These are phyloP conservation scores for Rhizopus stolonifer DNA, from an alignment of 371 early-diverging fungal species.

Conservation along the genomic window DNA sequence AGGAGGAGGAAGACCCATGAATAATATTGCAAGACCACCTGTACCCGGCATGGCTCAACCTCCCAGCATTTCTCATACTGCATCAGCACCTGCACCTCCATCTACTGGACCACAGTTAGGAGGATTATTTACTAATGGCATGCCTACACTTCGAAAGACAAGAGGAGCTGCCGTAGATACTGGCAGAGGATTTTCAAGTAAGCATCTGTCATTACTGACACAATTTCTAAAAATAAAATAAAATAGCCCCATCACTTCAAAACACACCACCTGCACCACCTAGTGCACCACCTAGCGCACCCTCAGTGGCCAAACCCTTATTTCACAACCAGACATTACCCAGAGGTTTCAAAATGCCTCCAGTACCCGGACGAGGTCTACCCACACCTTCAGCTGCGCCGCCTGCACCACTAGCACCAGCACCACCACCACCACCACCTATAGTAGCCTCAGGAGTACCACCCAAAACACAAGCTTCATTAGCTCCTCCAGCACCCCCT, in stretches of 20 bases:
- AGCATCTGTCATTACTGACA: background rate
- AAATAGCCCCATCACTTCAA: constrained; percentile 2
- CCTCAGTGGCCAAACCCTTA: constrained; percentile 5
- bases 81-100: constrained; percentile 16
- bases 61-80: constrained; percentile 10
- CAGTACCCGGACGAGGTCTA: constrained; percentile 9
- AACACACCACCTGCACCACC: constrained; percentile 11
- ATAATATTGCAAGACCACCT: constrained; percentile 37
- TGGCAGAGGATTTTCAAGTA: constrained; percentile 26
- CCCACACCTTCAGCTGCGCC: background rate
- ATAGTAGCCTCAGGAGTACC: background rate
- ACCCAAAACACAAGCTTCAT: background rate
- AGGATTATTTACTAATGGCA: constrained; percentile 66
- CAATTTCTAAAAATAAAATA: background rate
- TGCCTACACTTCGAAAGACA: constrained; percentile 63
- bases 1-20: constrained; percentile 4
- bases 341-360: constrained; percentile 39
- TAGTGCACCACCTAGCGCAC: constrained; percentile 2
- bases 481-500: constrained; percentile 20
- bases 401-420: constrained; percentile 17
- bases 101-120: constrained; percentile 47
- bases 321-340: constrained; percentile 30
- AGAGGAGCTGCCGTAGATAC: constrained; percentile 42
- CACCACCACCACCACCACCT: constrained; percentile 20
- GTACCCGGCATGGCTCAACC: constrained; percentile 30